Percentiles rank a stretch among this genome's conserved stretches.
Evolutionary conservation across 2,329 filamentous ascomycete species (phyloP).

Genomic region (Stemphylium beticola): DNA sequence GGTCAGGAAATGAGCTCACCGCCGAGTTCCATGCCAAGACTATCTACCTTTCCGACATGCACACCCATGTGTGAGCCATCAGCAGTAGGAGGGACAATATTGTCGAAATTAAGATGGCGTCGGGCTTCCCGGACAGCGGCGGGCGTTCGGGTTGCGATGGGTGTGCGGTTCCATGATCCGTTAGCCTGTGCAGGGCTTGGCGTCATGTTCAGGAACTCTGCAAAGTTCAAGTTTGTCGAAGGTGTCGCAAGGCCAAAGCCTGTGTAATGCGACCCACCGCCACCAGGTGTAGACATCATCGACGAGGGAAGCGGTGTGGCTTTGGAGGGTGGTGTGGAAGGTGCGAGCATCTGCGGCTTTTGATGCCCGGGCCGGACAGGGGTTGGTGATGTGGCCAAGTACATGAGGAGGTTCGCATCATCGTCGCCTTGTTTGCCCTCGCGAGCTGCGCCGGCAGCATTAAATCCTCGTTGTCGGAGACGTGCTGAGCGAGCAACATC

Average conservation of each 20-base stretch:
- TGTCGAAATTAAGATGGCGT: constrained; percentile 82
- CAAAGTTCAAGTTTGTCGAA: constrained; percentile 86
- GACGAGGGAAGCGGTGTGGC: constrained; percentile 73
- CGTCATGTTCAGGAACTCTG: constrained; percentile 97
- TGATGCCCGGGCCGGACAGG: constrained; percentile 66
- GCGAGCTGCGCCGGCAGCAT: constrained; percentile 47
- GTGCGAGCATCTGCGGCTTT: constrained; percentile 56
- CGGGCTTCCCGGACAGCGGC: constrained; percentile 71
- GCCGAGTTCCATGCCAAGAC: constrained; percentile 69
- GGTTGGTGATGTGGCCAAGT: constrained; percentile 89
- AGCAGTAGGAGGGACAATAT: constrained; percentile 63
- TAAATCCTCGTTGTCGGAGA: constrained; percentile 49
- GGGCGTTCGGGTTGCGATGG: constrained; percentile 70
- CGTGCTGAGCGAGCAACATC: constrained; percentile 49
- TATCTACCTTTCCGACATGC: constrained; percentile 56
- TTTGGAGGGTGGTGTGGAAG: constrained; percentile 63
- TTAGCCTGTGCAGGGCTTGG: constrained; percentile 82
- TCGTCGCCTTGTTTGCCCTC: constrained; percentile 72
- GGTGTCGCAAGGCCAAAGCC: constrained; percentile 75
- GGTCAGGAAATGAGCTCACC: constrained; percentile 64
- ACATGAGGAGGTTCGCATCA: constrained; percentile 84
- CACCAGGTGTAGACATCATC: constrained; percentile 87
- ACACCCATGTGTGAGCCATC: constrained; percentile 51
- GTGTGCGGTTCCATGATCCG: constrained; percentile 73
- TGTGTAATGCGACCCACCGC: constrained; percentile 62